Percentiles rank a stretch among this genome's conserved stretches.
phyloP scores from a whole-genome alignment of 345 rosid species.

The Eucalyptus virginea region DNA sequence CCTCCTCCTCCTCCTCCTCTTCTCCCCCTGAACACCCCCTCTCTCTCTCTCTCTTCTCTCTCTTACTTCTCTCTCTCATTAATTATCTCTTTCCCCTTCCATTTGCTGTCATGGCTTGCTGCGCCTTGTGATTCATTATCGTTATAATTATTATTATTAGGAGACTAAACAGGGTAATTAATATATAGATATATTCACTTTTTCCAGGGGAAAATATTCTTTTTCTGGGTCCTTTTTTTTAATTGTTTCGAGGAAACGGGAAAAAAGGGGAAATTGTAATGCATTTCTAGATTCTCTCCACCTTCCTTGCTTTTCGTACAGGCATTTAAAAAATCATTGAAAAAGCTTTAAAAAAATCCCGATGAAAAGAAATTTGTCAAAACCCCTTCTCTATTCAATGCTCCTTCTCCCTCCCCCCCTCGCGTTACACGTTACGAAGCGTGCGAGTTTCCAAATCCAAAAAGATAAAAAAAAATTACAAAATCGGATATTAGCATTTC shows the following conservation, averaged over 20 bases:
- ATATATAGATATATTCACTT: neutral
- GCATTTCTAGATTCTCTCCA: constrained; percentile 53
- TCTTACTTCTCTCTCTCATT: neutral
- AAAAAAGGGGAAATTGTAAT: neutral
- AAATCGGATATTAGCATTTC: neutral
- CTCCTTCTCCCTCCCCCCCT: neutral
- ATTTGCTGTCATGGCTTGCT: neutral
- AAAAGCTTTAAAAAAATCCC: neutral
- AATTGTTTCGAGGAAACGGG: neutral
- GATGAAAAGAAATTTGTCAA: neutral
- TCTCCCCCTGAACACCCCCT: neutral
- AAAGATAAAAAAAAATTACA: neutral
- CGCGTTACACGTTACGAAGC: neutral
- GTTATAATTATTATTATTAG: neutral
- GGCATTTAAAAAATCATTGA: neutral
- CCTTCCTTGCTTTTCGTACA: constrained; percentile 13
- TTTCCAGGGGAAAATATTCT: neutral
- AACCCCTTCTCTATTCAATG: neutral
- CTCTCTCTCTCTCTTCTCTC: neutral
- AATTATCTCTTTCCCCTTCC: neutral
- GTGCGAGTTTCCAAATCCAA: neutral
- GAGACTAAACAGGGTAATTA: neutral
- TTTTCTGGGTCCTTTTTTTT: neutral
- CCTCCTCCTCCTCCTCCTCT: constrained; percentile 1
- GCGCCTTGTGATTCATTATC: neutral